phyloP scores from a whole-genome alignment of 78 protist genomes.

The Mastigamoeba balamuthi region DNA sequence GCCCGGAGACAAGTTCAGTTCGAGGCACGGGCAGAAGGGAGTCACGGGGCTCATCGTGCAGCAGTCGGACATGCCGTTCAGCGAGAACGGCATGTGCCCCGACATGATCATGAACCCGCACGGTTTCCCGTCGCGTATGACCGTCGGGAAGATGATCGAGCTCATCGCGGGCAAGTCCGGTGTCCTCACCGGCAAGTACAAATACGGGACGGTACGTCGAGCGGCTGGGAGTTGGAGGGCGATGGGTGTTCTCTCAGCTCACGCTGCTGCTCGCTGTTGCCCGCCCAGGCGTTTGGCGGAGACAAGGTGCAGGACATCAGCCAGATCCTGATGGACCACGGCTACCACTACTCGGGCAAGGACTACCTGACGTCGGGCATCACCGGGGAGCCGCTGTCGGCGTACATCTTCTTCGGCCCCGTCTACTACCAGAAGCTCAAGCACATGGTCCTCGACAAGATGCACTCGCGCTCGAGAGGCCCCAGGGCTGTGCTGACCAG shows the following conservation, averaged over 20 bases:
- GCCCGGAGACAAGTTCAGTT: slow-evolving; percentile 97
- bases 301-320: slow-evolving; percentile 72
- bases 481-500: slow-evolving; percentile 94
- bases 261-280: too few species aligned
- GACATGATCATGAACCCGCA: slow-evolving; percentile 99
- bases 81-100: slow-evolving; percentile 92
- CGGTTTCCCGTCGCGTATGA: slow-evolving; percentile 97
- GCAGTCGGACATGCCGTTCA: slow-evolving; percentile 97
- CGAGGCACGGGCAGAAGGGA: slow-evolving; percentile 99
- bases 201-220: slow-evolving; percentile 36
- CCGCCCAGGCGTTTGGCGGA: slow-evolving; percentile 86
- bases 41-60: slow-evolving; percentile 91
- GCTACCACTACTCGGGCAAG: slow-evolving; percentile 94
- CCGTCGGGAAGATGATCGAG: slow-evolving; percentile 98
- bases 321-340: slow-evolving; percentile 60
- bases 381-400: slow-evolving; percentile 88
- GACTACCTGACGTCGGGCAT: slow-evolving; percentile 84
- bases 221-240: background rate
- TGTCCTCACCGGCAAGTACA: slow-evolving; percentile 45
- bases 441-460: slow-evolving; percentile 98
- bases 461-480: slow-evolving; percentile 98
- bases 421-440: slow-evolving; percentile 98
- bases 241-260: too few species aligned
- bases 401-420: slow-evolving; percentile 98
- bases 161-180: slow-evolving; percentile 92